These are phyloP conservation scores for Tephrocybe sp. DNA, from an alignment of 768 basidiomycete species.

Conservation along the genomic window DNA sequence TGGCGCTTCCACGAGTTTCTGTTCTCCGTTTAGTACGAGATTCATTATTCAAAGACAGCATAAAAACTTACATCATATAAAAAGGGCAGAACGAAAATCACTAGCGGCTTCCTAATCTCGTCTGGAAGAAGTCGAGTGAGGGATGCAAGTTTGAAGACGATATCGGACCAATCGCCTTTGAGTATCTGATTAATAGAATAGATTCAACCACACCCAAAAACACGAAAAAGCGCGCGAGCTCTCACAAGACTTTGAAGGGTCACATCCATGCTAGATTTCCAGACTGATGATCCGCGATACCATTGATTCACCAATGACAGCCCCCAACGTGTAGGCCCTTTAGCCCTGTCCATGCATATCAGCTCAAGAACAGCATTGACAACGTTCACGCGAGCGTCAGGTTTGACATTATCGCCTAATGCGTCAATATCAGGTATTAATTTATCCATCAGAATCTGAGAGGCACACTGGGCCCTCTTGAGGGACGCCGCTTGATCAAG, in stretches of 20 bases:
- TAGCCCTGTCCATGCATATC: slow-evolving; percentile 23
- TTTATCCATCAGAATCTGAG: slow-evolving; percentile 38
- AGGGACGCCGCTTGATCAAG: slow-evolving; percentile 16
- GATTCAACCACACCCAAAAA: background rate
- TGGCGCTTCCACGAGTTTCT: slow-evolving; percentile 56
- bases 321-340: slow-evolving; percentile 27
- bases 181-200: slow-evolving; percentile 27
- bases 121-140: slow-evolving; percentile 45
- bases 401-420: slow-evolving; percentile 25
- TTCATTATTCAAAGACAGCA: background rate
- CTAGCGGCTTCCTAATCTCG: slow-evolving; percentile 39
- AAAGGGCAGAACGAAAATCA: slow-evolving; percentile 39
- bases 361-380: slow-evolving; percentile 43
- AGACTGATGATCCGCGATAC: slow-evolving; percentile 34
- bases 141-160: slow-evolving; percentile 37
- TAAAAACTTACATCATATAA: slow-evolving; percentile 45
- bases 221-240: background rate
- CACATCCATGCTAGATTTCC: slow-evolving; percentile 41
- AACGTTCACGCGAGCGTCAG: slow-evolving; percentile 37
- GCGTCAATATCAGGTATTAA: slow-evolving; percentile 47
- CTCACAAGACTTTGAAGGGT: slow-evolving; percentile 41
- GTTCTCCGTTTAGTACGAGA: slow-evolving; percentile 31
- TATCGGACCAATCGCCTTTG: slow-evolving; percentile 39
- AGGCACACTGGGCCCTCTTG: slow-evolving; percentile 27
- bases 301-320: slow-evolving; percentile 31